Base-by-base conservation (phyloP, 108 stramenopile genomes). In the Pseudonitzschia pungens region DNA sequence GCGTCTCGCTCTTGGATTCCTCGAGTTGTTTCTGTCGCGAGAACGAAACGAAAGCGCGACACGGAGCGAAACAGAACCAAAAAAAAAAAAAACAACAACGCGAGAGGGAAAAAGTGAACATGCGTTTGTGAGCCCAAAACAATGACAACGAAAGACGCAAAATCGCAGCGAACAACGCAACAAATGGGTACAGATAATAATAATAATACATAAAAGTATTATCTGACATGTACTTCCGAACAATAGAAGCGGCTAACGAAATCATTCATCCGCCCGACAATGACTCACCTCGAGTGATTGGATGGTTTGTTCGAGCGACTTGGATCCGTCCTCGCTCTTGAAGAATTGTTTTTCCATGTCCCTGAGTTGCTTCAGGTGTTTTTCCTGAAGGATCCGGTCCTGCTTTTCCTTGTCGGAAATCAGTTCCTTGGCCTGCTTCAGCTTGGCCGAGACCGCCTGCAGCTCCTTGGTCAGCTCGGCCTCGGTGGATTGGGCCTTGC, bases 401-500 rank as follows among this genome's bases (percentile, higher is more conserved):
- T 79, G 62, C 42, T 60, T 57, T 31, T 63, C 63, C 65, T 74
- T 74, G 32, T 58, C 64, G 65, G 50, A 22, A 16, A 94, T 59
- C 31, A 90, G 55, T 59, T 84, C 81, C 44, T 81, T 63, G 1
- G 86, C 81, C 14, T 81, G 83, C 22, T 81, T 75, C 59, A 91
- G 70, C 69, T 94, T 87, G 26, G 54, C 2, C 21, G 54, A 26
- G 1, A 55, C 24, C 3, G 9, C 26, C 26, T 55, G 16, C 22
- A 55, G 80, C 75, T 76, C 86, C 79, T 72, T 87, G 70, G 2
- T 74, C 73, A 62, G 87, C 82, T 16, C 83, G 78, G 68, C 85
- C 79, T 29, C 87, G 81, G 26, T 72, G 50, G 52, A 48, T 12
- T 11, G 45, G 16, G 45, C 45, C 18, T 18, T n/a, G n/a, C n/a